phyloP scores from a whole-genome alignment of 768 basidiomycete species.

The Chalciporus sphaerocephalus region DNA sequence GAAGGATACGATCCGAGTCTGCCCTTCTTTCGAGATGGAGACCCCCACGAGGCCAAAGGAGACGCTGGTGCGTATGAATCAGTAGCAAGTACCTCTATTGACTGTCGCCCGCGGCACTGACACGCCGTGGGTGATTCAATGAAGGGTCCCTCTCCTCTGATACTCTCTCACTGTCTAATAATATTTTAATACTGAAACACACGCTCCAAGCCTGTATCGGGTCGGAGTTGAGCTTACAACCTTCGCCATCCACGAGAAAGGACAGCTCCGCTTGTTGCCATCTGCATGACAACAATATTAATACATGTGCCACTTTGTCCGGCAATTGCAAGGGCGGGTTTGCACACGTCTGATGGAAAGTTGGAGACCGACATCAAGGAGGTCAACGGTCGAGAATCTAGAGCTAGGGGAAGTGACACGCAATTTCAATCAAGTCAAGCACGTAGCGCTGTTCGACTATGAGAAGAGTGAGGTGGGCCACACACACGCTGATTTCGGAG shows the following conservation, averaged over 20 bases:
- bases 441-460: slow-evolving; percentile 1
- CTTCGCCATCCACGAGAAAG: background rate
- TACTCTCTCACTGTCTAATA: slow-evolving; percentile 8
- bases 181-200: slow-evolving; percentile 8
- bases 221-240: background rate
- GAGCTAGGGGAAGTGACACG: no score
- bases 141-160: background rate
- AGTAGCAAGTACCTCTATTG: background rate
- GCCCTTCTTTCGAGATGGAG: background rate
- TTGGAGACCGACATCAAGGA: no score
- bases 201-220: background rate
- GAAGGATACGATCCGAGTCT: background rate
- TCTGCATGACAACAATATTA: no score
- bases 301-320: background rate
- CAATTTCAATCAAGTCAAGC: background rate
- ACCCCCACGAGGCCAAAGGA: background rate
- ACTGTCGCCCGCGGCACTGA: slow-evolving; percentile 2
- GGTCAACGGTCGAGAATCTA: no score
- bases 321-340: background rate
- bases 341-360: background rate
- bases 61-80: background rate
- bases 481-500: slow-evolving; percentile 3
- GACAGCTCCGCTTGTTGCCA: background rate
- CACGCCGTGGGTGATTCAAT: slow-evolving; percentile 1
- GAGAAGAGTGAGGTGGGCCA: background rate